Conservation (phyloP, 2,329 filamentous ascomycete species). For the Clarireedia sp. region DNA sequence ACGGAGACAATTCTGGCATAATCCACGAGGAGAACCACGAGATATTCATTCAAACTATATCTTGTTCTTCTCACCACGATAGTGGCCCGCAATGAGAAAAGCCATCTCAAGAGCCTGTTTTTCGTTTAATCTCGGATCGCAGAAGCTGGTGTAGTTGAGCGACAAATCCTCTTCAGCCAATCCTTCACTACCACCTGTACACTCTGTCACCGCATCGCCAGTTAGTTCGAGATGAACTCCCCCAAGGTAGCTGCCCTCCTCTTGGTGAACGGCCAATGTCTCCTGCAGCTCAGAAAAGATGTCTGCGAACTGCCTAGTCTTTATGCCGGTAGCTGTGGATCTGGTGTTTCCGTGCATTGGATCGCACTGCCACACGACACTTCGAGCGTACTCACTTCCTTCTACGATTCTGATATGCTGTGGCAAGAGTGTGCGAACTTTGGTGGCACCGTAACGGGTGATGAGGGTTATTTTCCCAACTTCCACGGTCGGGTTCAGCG, state of each 20-base stretch:
- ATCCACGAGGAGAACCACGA: not conserved
- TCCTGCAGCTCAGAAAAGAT: slow-evolving; percentile 82
- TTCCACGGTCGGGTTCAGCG: slow-evolving; percentile 75
- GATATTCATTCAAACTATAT: not conserved
- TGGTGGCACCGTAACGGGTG: slow-evolving; percentile 80
- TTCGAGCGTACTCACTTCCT: slow-evolving; percentile 56
- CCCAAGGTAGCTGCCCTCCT: slow-evolving; percentile 77
- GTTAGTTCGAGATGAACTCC: slow-evolving; percentile 94
- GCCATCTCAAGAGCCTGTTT: slow-evolving; percentile 95
- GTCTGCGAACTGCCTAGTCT: slow-evolving; percentile 84
- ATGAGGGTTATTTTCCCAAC: slow-evolving; percentile 93
- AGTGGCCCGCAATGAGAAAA: slow-evolving; percentile 80
- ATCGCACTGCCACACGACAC: slow-evolving; percentile 94
- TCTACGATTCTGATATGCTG: slow-evolving; percentile 85
- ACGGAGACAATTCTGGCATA: too few species aligned
- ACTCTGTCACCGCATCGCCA: slow-evolving; percentile 93
- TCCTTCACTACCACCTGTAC: slow-evolving; percentile 80
- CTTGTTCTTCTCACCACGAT: slow-evolving; percentile 10
- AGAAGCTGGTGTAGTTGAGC: slow-evolving; percentile 91
- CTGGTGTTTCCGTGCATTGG: slow-evolving; percentile 89
- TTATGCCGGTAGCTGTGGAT: slow-evolving; percentile 68
- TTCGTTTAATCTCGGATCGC: slow-evolving; percentile 91
- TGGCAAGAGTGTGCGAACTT: slow-evolving; percentile 69
- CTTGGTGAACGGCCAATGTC: slow-evolving; percentile 76
- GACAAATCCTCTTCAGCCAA: slow-evolving; percentile 82